These are phyloP conservation scores for Pseudogymnoascus sp. DNA, from an alignment of 2,329 filamentous ascomycete genomes.

Conservation along the genomic window DNA sequence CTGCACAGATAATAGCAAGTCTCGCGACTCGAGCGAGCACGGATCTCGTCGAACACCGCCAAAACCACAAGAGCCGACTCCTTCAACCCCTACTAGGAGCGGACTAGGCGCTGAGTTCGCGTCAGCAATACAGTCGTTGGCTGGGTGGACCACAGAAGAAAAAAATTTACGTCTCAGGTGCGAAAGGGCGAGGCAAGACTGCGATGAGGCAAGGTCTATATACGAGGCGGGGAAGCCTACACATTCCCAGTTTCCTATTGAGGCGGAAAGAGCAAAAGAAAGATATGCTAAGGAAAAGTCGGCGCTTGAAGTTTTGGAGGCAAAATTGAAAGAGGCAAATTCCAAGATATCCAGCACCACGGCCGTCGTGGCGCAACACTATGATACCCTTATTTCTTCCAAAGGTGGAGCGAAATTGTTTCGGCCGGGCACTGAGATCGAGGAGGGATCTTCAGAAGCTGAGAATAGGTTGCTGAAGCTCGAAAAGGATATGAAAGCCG, in stretches of 20 bases:
- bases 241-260: slow-evolving; percentile 2
- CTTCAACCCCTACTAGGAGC: neutral
- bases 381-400: neutral
- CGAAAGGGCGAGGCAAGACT: neutral
- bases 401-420: neutral
- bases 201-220: neutral
- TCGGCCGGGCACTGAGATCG: neutral
- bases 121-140: neutral
- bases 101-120: neutral
- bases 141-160: neutral
- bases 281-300: neutral
- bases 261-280: neutral
- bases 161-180: neutral
- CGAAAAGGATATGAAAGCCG: neutral
- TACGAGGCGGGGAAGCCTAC: neutral
- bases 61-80: neutral
- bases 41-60: neutral
- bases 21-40: neutral
- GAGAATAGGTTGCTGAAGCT: neutral
- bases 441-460: neutral
- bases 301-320: neutral
- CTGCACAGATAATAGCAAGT: neutral
- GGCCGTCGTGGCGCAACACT: neutral
- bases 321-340: neutral
- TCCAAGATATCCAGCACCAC: neutral